Percentiles rank a stretch among this genome's conserved stretches.
Evolutionary conservation across 192 early-diverging fungal genomes (phyloP).

Genomic region (Thoreauomyces humboldtii): DNA sequence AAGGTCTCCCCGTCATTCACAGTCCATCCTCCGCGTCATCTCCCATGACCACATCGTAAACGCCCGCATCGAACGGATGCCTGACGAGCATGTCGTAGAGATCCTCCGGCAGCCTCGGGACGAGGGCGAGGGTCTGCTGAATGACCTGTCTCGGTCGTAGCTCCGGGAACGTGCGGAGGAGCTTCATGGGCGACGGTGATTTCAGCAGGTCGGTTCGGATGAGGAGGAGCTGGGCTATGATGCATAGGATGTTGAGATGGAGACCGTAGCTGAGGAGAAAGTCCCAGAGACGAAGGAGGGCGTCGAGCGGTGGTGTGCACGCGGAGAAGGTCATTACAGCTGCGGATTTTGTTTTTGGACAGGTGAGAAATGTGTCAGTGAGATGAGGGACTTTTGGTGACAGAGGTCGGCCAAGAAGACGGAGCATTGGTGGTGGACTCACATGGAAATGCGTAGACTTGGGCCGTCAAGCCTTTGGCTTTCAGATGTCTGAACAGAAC

Average conservation of each 20-base stretch:
- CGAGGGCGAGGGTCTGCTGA: slow-evolving; percentile 48
- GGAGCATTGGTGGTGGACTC: slow-evolving; percentile 31
- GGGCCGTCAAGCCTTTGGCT: slow-evolving; percentile 68
- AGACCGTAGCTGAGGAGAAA: slow-evolving; percentile 86
- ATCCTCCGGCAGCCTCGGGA: slow-evolving; percentile 62
- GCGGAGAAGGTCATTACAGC: slow-evolving; percentile 89
- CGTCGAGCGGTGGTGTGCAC: slow-evolving; percentile 78
- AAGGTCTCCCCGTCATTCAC: too few relatives aligned
- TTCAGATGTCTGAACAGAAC: slow-evolving; percentile 68
- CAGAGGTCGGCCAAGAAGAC: background rate
- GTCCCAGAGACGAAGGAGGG: slow-evolving; percentile 90
- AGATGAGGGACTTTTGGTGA: too few relatives aligned
- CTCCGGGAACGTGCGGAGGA: slow-evolving; percentile 65
- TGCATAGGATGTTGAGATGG: slow-evolving; percentile 89
- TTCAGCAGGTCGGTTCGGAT: slow-evolving; percentile 73
- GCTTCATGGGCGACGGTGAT: slow-evolving; percentile 69
- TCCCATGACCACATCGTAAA: slow-evolving; percentile 36
- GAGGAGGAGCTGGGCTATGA: slow-evolving; percentile 77
- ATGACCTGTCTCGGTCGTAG: slow-evolving; percentile 65
- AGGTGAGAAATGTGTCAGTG: background rate
- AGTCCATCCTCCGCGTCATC: slow-evolving; percentile 21
- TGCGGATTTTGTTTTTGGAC: slow-evolving; percentile 21
- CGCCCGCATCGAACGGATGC: slow-evolving; percentile 70
- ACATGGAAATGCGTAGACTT: slow-evolving; percentile 89
- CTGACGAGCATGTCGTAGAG: slow-evolving; percentile 73